phyloP scores from a whole-genome alignment of 768 basidiomycete species.

The Rickenella mellea region DNA sequence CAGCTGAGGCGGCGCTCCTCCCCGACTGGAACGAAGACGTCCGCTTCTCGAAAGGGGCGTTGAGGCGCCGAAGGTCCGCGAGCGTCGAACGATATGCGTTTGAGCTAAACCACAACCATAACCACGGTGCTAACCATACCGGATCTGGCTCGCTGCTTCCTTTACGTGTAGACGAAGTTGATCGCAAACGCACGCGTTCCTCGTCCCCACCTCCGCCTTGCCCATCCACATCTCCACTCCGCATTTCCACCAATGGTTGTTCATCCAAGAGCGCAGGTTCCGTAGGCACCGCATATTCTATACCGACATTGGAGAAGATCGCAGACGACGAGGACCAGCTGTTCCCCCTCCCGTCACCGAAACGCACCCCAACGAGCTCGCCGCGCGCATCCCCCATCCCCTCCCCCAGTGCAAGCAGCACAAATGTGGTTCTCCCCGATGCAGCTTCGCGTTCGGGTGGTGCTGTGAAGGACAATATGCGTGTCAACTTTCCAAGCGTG shows the following conservation, averaged over 20 bases:
- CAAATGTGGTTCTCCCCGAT: neutral
- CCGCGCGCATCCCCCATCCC: slow-evolving; percentile 23
- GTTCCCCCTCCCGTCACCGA: slow-evolving; percentile 51
- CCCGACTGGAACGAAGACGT: neutral
- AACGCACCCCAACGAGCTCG: slow-evolving; percentile 39
- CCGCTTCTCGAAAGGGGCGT: neutral
- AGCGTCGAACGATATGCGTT: neutral
- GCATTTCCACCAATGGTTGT: too few species aligned
- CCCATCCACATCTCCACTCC: too few species aligned
- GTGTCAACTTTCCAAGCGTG: too few species aligned
- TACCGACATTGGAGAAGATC: slow-evolving; percentile 1
- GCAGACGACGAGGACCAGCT: slow-evolving; percentile 50
- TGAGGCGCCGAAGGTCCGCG: neutral
- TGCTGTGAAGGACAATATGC: too few species aligned
- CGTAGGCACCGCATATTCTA: slow-evolving; percentile 3
- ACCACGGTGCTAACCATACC: neutral
- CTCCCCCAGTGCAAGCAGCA: neutral
- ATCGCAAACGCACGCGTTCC: neutral
- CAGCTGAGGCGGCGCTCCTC: too few species aligned
- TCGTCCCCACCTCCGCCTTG: neutral
- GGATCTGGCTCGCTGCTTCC: too few species aligned
- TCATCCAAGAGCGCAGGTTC: slow-evolving; percentile 18
- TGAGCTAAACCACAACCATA: too few species aligned
- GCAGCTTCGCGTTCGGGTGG: too few species aligned
- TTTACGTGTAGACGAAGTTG: slow-evolving; percentile 1